phyloP scores from a whole-genome alignment of 148 eudicot genomes.

The Fagopyrum esculentum region DNA sequence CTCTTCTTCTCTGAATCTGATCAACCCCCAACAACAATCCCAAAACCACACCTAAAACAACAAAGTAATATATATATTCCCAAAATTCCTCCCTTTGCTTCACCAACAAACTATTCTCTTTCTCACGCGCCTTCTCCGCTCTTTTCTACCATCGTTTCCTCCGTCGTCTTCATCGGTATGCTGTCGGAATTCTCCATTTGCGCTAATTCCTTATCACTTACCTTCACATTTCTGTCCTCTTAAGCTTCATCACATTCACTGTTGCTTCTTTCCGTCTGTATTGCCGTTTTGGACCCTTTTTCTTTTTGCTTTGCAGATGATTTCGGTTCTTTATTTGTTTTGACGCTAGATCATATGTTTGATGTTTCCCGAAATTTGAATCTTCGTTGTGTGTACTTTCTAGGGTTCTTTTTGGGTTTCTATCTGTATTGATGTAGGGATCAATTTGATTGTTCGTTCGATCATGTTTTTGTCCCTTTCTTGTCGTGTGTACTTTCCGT shows the following conservation, averaged over 20 bases:
- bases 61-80: background rate
- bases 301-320: background rate
- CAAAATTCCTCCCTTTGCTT: constrained; percentile 2
- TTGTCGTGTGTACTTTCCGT: background rate
- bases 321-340: background rate
- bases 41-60: background rate
- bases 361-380: background rate
- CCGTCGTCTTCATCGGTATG: constrained; percentile 8
- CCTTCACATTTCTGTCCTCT: background rate
- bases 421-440: background rate
- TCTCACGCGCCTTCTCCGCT: background rate
- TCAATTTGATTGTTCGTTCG: constrained; percentile 6
- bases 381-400: background rate
- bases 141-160: constrained; percentile 8
- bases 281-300: background rate
- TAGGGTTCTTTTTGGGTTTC: background rate
- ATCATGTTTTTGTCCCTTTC: background rate
- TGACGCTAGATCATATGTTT: background rate
- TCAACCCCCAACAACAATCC: background rate
- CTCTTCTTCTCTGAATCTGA: constrained; percentile 7
- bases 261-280: background rate
- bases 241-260: background rate
- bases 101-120: background rate
- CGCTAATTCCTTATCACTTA: background rate
- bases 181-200: background rate